Evolutionary conservation across 1,139 yeast genomes (phyloP), one percentile per base, ranked within the genome.

Genomic region (Debaryomyces nepalensis): DNA sequence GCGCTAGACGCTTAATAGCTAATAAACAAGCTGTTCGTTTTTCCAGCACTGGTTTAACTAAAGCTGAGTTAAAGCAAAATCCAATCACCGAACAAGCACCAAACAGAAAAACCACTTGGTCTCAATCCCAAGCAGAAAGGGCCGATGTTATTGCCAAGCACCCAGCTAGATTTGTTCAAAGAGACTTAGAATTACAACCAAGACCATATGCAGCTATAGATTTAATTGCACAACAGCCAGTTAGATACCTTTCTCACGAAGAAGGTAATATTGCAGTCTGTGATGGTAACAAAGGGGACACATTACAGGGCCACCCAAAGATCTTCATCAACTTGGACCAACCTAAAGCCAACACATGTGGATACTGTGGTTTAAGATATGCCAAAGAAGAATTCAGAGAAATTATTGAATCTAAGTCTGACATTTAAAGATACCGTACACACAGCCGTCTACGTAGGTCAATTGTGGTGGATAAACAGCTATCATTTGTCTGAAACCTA

Each of bases 151-250:
- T 82, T 55, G 65, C 75, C 38, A 64, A 57, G 40, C 80, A 84
- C 50, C 83, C 90, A 9, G 60, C 59, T 42, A 75, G 93, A 57
- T 87, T 87, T 57, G 79, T 83, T 42, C 95, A 87, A 58, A 79
- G 73, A 51, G 88, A 87, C 59, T 70, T 87, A 49, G 71, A 66
- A 4, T 58, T 63, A 45, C 95, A 88, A 66, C 96, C 96, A 47
- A 78, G 78, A 57, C 91, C 96, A 5, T 79, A 82, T 50, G 88
- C 96, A 36, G 96, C 95, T 47, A 88, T 88, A 59, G 93, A 87
- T 42, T 75, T 88, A 63, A 86, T 88, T 57, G 84, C 87, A 33
- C 67, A 84, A 58, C 82, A 82, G 58, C 96, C 96, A 8, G 68
- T 88, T 38, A 70, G 81, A 54, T 85, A 79, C 60, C 70, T 87